Evolutionary conservation across 225 moss, liverwort and hornwort species (phyloP).

Genomic region (Marchantia paleacea): DNA sequence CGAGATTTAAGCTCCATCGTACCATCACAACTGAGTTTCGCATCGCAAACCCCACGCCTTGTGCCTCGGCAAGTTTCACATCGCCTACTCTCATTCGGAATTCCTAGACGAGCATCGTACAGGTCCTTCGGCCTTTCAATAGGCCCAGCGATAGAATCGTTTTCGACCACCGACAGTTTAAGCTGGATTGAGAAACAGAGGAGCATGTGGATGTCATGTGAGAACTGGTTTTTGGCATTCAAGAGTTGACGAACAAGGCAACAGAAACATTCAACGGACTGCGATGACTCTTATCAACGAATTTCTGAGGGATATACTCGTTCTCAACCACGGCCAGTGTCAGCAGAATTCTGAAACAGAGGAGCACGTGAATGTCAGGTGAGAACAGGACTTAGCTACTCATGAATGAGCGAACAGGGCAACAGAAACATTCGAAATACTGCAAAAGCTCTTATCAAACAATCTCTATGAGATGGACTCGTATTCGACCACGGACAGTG

Average conservation of each 20-base stretch:
- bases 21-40: constrained; percentile 34
- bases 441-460: no score
- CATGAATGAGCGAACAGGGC: no score
- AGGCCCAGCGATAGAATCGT: background rate
- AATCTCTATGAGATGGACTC: no score
- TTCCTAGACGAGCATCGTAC: constrained; percentile 36
- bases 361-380: background rate
- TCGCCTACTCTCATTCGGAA: constrained; percentile 30
- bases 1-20: background rate
- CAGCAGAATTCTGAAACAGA: background rate
- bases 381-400: background rate
- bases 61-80: constrained; percentile 35
- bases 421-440: no score
- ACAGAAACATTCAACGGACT: no score
- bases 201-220: background rate
- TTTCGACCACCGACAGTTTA: constrained; percentile 10
- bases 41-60: constrained; percentile 29
- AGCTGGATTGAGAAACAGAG: background rate
- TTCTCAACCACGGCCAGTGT: no score
- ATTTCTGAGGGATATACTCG: no score
- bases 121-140: constrained; percentile 28
- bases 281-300: no score
- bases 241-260: no score
- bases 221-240: background rate
- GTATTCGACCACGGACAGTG: no score